Evolutionary conservation across 2,329 filamentous ascomycete species (phyloP).

Genomic region (Aspergillus texensis): DNA sequence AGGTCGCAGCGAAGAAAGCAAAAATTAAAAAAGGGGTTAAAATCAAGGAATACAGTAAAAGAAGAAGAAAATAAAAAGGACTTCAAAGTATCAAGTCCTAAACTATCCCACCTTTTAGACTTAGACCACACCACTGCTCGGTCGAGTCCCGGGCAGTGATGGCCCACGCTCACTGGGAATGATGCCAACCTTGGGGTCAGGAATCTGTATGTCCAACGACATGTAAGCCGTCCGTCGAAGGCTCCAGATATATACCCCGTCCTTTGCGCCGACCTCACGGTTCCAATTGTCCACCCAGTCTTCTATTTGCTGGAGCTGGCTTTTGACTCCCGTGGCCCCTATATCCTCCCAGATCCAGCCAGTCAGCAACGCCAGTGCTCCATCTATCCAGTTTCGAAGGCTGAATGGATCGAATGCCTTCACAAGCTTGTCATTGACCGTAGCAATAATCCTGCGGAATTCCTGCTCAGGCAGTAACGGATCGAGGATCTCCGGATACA

Average conservation of each 20-base stretch:
- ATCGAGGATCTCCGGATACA: slow-evolving; percentile 95
- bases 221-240: slow-evolving; percentile 85
- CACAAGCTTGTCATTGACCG: slow-evolving; percentile 75
- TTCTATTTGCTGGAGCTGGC: slow-evolving; percentile 70
- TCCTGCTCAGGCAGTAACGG: slow-evolving; percentile 82
- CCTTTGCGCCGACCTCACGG: slow-evolving; percentile 58
- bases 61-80: not conserved
- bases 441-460: slow-evolving; percentile 79
- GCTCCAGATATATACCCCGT: slow-evolving; percentile 73
- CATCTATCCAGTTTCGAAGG: slow-evolving; percentile 76
- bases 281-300: slow-evolving; percentile 89
- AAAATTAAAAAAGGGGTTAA: slow-evolving; percentile 11
- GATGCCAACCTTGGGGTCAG: slow-evolving; percentile 52
- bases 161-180: slow-evolving; percentile 39
- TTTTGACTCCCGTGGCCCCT: slow-evolving; percentile 75
- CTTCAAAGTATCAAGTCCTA: not conserved
- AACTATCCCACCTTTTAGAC: not conserved
- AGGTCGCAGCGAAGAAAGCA: not conserved
- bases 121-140: slow-evolving; percentile 32
- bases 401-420: slow-evolving; percentile 80
- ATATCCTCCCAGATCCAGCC: slow-evolving; percentile 96
- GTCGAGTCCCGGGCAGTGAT: slow-evolving; percentile 39
- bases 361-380: slow-evolving; percentile 76
- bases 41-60: not conserved
- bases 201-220: slow-evolving; percentile 59